Evolutionary conservation across 78 protist species (phyloP), one percentile per base, ranked within the genome.

Genomic region (Chrysochromulina parva): DNA sequence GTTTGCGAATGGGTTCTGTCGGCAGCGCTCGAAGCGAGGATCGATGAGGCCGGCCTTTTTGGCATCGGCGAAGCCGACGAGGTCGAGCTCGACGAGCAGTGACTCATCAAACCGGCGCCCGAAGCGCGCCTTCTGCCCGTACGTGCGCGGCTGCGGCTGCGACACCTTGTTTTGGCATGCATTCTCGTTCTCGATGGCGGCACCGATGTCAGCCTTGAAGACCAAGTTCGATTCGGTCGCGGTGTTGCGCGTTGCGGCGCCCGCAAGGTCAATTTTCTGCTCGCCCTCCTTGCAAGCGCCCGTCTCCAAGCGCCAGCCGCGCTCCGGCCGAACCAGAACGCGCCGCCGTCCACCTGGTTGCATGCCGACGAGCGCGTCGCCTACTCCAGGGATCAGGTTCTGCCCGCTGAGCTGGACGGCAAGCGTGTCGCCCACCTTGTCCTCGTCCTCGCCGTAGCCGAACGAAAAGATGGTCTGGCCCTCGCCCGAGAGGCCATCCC

Each of bases 381-480:
- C 66, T 16, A 88, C 13, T 57, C 69, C 90, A 0, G 78, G 28
- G 38, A 69, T 66, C 69, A 69, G 57, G 62, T 1, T 7, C 19
- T 14, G 53, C 22, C 3, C 38, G 24, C 58, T 66, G 13, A 67
- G 58, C 7, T 3, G 22, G n/a, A 88, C 38, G 26, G 0, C 54
- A 22, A 58, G 54, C 54, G 24, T 9, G 82, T 53, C 62, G 78
- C 85, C 76, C 66, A 24, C 84, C 82, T 88, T 67, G 90, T 88
- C 90, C n/a, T 88, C 90, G 65, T 88, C 90, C 67, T 88, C 90
- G 26, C 90, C 90, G 53, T 69, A 88, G 24, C 90, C 90, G 16
- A 28, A n/a, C 66, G n/a, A 7, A 66, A 88, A 88, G 90, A 88
- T 74, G 19, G 76, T 10, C 62, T 47, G 24, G 3, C 81, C 90